Base-by-base conservation (phyloP, 352 stramenopile species). In the Globisporangium cylindrosporum region DNA sequence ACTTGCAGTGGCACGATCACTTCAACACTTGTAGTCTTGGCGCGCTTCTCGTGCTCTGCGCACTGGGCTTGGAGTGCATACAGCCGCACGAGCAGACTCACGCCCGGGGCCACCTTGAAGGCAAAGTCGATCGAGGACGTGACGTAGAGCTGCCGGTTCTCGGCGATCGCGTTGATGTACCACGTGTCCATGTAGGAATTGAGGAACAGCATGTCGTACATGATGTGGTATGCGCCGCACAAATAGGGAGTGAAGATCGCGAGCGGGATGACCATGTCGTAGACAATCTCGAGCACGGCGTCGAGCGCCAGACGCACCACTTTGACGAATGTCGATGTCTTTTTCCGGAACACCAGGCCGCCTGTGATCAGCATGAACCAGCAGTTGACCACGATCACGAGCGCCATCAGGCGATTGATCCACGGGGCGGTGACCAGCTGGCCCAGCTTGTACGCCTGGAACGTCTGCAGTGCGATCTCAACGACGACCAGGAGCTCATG, bases 211-310 rank as follows among this genome's bases (percentile, higher is more conserved):
- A 6, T 57, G 15, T 12, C 20, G 22, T 22, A 65, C 27, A 22
- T 29, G 43, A 18, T 20, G 38, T 43, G 15, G 15, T 18, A 24
- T 14, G 38, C 38, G 38, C 48, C 57, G 12, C 49, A 34, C 15
- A 43, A 67, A 49, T 79, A 79, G 34, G 69, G 72, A 32, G 70
- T 15, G 64, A 81, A 77, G 27, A 79, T 77, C 15, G 73, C 20
- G n/a, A 77, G 24, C 43, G 74, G 72, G 34, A 78, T 56, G 1
- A 63, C 56, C 66, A 76, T 72, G 29, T 46, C 60, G 25, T 62
- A 76, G 4, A 59, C 62, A 0, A 67, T 46, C 54, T 75, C 65
- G 20, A 78, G 55, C n/a, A 51, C 22, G 2, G 66, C 29, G 43
- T 76, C 69, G 36, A 70, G 49, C 3, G 43, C 59, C 22, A 74